Base-by-base conservation (phyloP, 176 grass and related monocot genomes). In the Carex pumila region DNA sequence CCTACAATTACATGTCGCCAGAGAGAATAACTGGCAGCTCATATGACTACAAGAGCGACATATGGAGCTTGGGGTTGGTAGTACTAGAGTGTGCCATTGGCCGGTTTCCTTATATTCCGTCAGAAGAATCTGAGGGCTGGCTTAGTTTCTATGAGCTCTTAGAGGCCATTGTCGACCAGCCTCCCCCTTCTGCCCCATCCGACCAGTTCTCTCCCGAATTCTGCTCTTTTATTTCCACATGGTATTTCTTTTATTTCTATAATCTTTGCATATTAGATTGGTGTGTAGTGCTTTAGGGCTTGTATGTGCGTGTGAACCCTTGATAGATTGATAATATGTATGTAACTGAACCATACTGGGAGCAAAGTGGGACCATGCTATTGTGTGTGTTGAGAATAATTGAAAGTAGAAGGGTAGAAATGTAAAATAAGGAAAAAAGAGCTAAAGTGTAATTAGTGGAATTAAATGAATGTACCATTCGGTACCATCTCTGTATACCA, bases 181-280 rank as follows among this genome's bases (percentile, higher is more conserved):
- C 92, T 83, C 89, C 95, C 85, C 95, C 95, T 84, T 93, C 86
- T 69, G 91, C 96, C 37, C 93, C 96, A 30, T 50, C 89, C 34
- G 93, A 98, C 84, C 96, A 98, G 82, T 98, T 98, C 70, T 98
- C 93, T 58, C 93, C 93, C 71, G 93, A 98, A 62, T 98, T 95
- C 55, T 98, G 93, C 71, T 90, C 96, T 50, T 98, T 98, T 71
- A 92, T 98, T 75, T 93, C 93, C 18, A 89, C 85, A 64, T 93
- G 96, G 96, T 98, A 92, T 57, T 82, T 64, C 22, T 54, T 89
- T 45, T 45, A 7, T 79, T 84, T 10, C 5, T 2, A 1, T 2
- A 81, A 2, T 43, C 6, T 64, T 68, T 70, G 34, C 21, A 49
- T 47, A 18, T 45, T 83, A 19, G 22, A n/a, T 7, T 69, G 31